Evolutionary conservation across 176 grass and related monocot genomes (phyloP), one percentile per base, ranked within the genome.

Genomic region (Lolium rigidum): DNA sequence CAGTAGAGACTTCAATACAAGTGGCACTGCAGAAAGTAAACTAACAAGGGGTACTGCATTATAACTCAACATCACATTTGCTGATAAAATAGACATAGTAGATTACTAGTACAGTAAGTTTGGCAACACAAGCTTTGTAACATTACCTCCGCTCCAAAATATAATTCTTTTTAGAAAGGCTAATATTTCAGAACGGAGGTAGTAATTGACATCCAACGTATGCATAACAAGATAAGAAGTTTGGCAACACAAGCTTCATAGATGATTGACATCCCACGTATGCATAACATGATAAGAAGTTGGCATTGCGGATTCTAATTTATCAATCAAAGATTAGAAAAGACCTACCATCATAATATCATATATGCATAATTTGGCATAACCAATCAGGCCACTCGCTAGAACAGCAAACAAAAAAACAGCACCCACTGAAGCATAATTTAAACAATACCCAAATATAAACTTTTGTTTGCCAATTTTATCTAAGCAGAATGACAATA

Each of bases 281-380:
- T 63, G 10, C 55, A 22, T 57, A 4, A 4, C 44, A 77, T 76
- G 48, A 48, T 48, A 15, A 76, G 21, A 47, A 21, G 5, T 66
- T 8, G 43, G n/a, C 18, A 54, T 76, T 50, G 13, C n/a, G 20
- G 71, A 5, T 38, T 17, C 18, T 39, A 76, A 38, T 84, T 49
- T 49, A 65, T 20, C 18, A 35, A 41, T n/a, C 28, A 24, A 21
- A 16, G 25, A 76, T 85, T 28, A 51, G 21, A 7, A 6, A 65
- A 35, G 43, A 4, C 4, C 4, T 18, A 25, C 11, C 37, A 62
- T 13, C 24, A 35, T 35, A 49, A 76, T 38, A 70, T 17, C 63
- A 68, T 82, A 57, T 61, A 35, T 35, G 44, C 85, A 46, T 4
- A 86, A 37, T 67, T 55, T 56, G n/a, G 55, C 31, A 86, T 20